Evolutionary conservation across 2,329 filamentous ascomycete genomes (phyloP).

Genomic region (Fusarium sp.): DNA sequence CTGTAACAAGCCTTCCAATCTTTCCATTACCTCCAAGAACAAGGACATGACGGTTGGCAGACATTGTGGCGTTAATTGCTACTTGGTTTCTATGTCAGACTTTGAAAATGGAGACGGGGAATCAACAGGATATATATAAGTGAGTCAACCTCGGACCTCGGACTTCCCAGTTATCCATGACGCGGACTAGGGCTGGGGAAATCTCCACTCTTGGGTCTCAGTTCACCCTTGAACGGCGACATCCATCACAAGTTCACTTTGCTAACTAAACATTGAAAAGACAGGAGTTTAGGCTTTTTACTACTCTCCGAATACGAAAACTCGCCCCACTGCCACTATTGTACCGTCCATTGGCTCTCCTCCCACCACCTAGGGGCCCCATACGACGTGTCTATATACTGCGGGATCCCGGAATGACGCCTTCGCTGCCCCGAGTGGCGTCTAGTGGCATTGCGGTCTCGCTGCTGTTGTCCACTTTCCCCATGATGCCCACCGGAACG

Average conservation of each 20-base stretch:
- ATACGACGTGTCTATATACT: background rate
- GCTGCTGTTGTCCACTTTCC: background rate
- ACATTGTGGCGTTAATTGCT: slow-evolving; percentile 21
- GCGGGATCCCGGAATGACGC: background rate
- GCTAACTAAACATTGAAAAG: background rate
- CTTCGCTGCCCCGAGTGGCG: background rate
- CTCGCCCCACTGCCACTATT: background rate
- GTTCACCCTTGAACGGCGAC: background rate
- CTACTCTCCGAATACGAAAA: background rate
- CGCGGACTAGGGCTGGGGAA: slow-evolving; percentile 2
- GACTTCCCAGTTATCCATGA: slow-evolving; percentile 30
- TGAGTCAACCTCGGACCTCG: slow-evolving; percentile 26
- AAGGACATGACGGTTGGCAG: slow-evolving; percentile 62
- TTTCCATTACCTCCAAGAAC: slow-evolving; percentile 83
- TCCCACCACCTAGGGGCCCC: background rate
- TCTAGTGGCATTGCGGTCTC: background rate
- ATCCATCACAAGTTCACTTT: background rate
- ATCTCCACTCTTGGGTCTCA: slow-evolving; percentile 33
- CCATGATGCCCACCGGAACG: background rate
- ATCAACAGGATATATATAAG: background rate
- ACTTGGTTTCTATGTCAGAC: background rate
- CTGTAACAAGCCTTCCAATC: slow-evolving; percentile 76
- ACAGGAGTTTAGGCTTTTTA: background rate
- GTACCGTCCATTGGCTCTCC: background rate
- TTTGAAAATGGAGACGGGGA: background rate